Percentiles rank a stretch among this genome's conserved stretches.
These are phyloP conservation scores for Pestalotiopsis sp. DNA, from an alignment of 2,329 filamentous ascomycete genomes.

Conservation along the genomic window DNA sequence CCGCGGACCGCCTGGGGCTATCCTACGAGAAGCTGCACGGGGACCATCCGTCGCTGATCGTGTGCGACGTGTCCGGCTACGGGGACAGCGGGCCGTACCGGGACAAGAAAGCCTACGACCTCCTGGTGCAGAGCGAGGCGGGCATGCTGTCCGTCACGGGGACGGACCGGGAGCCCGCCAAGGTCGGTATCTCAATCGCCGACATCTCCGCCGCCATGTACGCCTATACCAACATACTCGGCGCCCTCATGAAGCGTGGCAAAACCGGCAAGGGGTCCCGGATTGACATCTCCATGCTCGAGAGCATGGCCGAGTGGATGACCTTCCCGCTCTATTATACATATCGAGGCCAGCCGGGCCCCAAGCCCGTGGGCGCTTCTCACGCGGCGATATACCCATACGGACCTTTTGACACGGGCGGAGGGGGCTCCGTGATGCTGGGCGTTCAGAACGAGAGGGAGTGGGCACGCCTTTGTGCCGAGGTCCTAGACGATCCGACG, in stretches of 20 bases:
- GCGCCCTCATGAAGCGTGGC: conserved; percentile 49
- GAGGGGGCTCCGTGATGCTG: conserved; percentile 54
- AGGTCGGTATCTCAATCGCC: conserved; percentile 57
- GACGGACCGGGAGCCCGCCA: conserved; percentile 44
- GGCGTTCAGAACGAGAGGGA: conserved; percentile 62
- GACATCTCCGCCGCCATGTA: conserved; percentile 58
- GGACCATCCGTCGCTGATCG: conserved; percentile 48
- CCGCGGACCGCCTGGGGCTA: conserved; percentile 48
- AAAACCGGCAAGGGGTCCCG: conserved; percentile 51
- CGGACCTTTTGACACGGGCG: conserved; percentile 54
- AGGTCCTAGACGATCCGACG: conserved; percentile 45
- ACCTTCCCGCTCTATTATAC: conserved; percentile 58
- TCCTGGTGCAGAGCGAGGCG: conserved; percentile 58
- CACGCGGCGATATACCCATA: conserved; percentile 61
- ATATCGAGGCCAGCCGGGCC: conserved; percentile 45
- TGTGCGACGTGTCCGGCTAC: conserved; percentile 58
- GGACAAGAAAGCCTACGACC: conserved; percentile 58
- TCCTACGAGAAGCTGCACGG: conserved; percentile 45
- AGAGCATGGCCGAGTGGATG: conserved; percentile 64
- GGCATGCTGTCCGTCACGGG: conserved; percentile 54
- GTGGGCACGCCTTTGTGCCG: conserved; percentile 51
- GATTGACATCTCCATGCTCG: conserved; percentile 61
- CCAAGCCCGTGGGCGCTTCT: conserved; percentile 49
- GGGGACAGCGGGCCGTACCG: conserved; percentile 53
- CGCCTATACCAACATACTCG: conserved; percentile 54